Conservation (phyloP, 495 filamentous ascomycete species). For the Tetracladium marchalianum region DNA sequence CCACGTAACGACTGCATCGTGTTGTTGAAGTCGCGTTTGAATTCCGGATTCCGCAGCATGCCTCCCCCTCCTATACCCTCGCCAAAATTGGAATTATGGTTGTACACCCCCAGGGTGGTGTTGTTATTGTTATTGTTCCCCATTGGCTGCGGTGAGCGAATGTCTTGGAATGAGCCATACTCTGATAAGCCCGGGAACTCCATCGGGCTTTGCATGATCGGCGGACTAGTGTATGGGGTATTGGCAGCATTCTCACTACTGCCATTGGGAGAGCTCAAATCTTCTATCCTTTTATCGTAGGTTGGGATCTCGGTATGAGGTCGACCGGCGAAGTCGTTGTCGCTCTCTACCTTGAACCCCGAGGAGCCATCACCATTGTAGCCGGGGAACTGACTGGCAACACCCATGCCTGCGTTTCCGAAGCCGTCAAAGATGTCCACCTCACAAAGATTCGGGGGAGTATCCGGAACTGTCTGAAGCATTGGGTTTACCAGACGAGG, state of each 20-base stretch:
- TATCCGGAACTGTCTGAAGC: slow-evolving; percentile 42
- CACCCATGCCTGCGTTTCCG: slow-evolving; percentile 37
- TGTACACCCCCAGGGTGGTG: neutral
- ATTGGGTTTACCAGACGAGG: slow-evolving; percentile 48
- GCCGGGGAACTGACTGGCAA: slow-evolving; percentile 16
- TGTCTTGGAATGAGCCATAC: slow-evolving; percentile 11
- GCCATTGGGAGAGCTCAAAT: slow-evolving; percentile 11
- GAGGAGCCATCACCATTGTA: slow-evolving; percentile 16
- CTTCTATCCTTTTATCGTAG: slow-evolving; percentile 14
- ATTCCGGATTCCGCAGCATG: slow-evolving; percentile 3
- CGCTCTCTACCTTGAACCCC: slow-evolving; percentile 17
- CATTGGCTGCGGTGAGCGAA: slow-evolving; percentile 5
- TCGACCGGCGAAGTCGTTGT: slow-evolving; percentile 7
- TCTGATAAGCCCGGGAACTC: slow-evolving; percentile 18
- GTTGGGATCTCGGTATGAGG: slow-evolving; percentile 3
- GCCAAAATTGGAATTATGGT: slow-evolving; percentile 7
- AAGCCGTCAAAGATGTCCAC: slow-evolving; percentile 52
- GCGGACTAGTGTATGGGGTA: slow-evolving; percentile 13
- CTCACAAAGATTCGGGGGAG: slow-evolving; percentile 25
- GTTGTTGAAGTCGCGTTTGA: slow-evolving; percentile 14
- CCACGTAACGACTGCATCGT: neutral
- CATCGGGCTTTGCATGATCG: slow-evolving; percentile 14
- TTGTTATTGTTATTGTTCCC: slow-evolving; percentile 3
- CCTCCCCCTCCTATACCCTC: slow-evolving; percentile 11
- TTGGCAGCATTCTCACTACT: slow-evolving; percentile 2